Percentiles rank a stretch among this genome's conserved stretches.
These are phyloP conservation scores for Erythrobasidium hasegawianum DNA, from an alignment of 1,284 basidiomycete genomes.

Conservation along the genomic window DNA sequence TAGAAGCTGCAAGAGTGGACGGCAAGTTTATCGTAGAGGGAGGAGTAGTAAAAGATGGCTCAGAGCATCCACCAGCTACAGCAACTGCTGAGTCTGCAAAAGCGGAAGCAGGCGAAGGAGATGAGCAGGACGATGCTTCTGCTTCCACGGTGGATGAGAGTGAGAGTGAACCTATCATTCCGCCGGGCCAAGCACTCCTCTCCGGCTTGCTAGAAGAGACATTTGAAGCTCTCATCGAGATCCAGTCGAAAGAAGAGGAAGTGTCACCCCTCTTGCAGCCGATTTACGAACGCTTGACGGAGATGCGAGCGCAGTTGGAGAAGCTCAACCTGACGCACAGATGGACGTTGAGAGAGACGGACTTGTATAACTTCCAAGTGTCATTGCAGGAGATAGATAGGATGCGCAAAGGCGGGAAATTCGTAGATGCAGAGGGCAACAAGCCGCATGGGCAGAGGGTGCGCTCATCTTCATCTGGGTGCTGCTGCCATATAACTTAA, in stretches of 20 bases:
- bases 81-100: constrained; percentile 78
- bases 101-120: constrained; percentile 60
- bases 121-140: constrained; percentile 44
- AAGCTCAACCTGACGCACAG: constrained; percentile 88
- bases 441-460: constrained; percentile 87
- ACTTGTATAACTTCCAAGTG: constrained; percentile 66
- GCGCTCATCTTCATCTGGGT: constrained; percentile 46
- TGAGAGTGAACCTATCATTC: constrained; percentile 32
- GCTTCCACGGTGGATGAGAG: not conserved
- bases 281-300: constrained; percentile 85
- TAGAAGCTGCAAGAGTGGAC: constrained; percentile 67
- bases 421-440: constrained; percentile 89
- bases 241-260: constrained; percentile 88
- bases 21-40: constrained; percentile 21
- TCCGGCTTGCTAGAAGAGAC: constrained; percentile 87
- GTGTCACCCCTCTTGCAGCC: constrained; percentile 83
- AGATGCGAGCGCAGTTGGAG: constrained; percentile 82
- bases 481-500: constrained; percentile 38
- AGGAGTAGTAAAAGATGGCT: constrained; percentile 51
- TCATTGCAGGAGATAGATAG: constrained; percentile 95
- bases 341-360: constrained; percentile 92
- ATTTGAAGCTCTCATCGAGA: constrained; percentile 94
- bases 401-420: constrained; percentile 94
- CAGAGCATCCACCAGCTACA: constrained; percentile 81
- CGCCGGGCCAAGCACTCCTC: constrained; percentile 49